phyloP scores from a whole-genome alignment of 331 rosid species.

The Acacia concinna region DNA sequence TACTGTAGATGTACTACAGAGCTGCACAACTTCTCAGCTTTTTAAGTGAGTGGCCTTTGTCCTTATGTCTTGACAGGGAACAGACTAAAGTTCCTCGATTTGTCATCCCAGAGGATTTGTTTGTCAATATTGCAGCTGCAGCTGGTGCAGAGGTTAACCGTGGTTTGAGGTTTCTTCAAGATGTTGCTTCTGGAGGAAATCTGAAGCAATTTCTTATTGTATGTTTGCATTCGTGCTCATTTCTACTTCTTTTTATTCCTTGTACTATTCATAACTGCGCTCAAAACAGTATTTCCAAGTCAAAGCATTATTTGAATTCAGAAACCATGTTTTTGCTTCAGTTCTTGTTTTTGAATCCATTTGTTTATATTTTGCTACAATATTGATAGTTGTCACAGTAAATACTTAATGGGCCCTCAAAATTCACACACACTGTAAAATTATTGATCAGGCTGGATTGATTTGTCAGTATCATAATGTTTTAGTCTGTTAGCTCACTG shows the following conservation, averaged over 20 bases:
- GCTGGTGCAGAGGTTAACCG: conserved; percentile 57
- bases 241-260: neutral
- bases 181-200: conserved; percentile 76
- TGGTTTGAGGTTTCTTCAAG: conserved; percentile 62
- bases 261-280: conserved; percentile 1
- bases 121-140: conserved; percentile 55
- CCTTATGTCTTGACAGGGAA: conserved; percentile 41
- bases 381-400: neutral
- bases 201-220: conserved; percentile 71
- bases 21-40: neutral
- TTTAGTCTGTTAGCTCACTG: conserved; percentile 1
- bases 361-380: conserved; percentile 6
- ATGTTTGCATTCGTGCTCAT: conserved; percentile 29
- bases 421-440: neutral
- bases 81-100: conserved; percentile 66
- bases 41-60: neutral
- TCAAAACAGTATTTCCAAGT: neutral
- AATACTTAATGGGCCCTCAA: neutral
- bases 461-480: neutral
- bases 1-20: conserved; percentile 7
- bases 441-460: neutral
- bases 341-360: neutral
- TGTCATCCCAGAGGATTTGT: conserved; percentile 58
- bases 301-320: neutral
- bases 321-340: neutral